Conservation (phyloP, 371 early-diverging fungal species). For the Circinella umbellata region DNA sequence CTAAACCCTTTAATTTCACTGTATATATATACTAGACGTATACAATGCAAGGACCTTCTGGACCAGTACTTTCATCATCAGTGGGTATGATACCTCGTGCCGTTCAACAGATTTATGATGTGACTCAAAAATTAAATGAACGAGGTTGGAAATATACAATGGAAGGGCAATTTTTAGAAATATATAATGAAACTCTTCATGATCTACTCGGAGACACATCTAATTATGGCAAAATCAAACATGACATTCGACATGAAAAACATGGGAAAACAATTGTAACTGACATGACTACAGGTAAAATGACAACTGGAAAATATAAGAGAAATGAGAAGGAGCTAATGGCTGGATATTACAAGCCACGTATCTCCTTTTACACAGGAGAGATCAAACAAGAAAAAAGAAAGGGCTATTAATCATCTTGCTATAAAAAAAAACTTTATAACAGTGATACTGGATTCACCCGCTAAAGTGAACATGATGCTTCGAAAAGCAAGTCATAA, state of each 20-base stretch:
- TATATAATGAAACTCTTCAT: constrained; percentile 93
- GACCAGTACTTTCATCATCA: constrained; percentile 39
- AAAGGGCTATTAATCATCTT: not conserved
- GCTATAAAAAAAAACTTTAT: not conserved
- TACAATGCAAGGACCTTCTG: constrained; percentile 80
- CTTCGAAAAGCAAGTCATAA: constrained; percentile 80
- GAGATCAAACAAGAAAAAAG: not conserved
- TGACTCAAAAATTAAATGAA: constrained; percentile 69
- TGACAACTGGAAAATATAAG: too few species aligned
- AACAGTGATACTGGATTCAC: constrained; percentile 62
- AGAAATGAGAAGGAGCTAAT: too few species aligned
- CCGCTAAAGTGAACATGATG: constrained; percentile 73
- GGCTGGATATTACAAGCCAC: too few species aligned
- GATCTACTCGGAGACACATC: constrained; percentile 62
- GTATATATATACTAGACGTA: constrained; percentile 49
- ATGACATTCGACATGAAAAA: constrained; percentile 81
- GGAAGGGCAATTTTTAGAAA: constrained; percentile 89
- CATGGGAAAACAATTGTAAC: constrained; percentile 82
- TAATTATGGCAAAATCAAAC: constrained; percentile 60
- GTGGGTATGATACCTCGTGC: constrained; percentile 91
- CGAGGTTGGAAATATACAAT: constrained; percentile 91
- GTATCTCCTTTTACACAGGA: too few species aligned
- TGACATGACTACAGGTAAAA: constrained; percentile 69
- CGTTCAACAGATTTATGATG: constrained; percentile 84
- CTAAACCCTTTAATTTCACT: too few species aligned